Conservation (phyloP, 1,139 yeast species). For the Suhomyces atakaporum region DNA sequence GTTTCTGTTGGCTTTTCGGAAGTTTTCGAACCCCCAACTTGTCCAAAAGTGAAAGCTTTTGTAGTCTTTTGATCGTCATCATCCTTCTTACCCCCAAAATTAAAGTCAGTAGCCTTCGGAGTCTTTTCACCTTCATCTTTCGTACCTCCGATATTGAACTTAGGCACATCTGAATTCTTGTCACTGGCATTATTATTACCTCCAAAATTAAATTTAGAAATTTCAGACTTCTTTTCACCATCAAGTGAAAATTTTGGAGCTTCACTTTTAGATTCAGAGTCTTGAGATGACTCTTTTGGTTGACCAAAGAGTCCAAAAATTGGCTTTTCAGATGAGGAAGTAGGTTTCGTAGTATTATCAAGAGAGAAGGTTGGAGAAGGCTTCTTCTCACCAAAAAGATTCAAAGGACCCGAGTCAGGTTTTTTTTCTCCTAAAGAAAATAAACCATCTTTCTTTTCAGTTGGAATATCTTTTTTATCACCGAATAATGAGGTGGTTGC, state of each 20-base stretch:
- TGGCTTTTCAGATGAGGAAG: neutral
- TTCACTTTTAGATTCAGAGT: neutral
- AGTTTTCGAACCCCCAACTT: neutral
- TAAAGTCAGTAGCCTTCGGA: no score
- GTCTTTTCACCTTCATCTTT: no score
- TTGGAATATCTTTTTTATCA: neutral
- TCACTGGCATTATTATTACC: no score
- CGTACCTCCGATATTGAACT: no score
- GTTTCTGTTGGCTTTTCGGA: conserved; percentile 1
- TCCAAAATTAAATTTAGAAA: conserved; percentile 21
- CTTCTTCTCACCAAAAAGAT: conserved; percentile 1
- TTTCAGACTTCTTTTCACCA: conserved; percentile 7
- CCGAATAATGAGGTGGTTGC: neutral
- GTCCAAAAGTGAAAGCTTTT: neutral
- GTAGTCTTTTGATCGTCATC: no score
- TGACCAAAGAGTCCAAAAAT: neutral
- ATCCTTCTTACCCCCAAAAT: conserved; percentile 2
- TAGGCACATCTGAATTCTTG: no score
- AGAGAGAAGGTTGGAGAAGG: neutral
- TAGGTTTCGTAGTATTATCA: neutral
- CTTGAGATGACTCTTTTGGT: neutral
- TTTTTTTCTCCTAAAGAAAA: conserved; percentile 3
- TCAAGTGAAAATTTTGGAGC: conserved; percentile 15
- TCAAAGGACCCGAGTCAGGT: neutral
- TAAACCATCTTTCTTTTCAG: neutral